A percentile compares a stretch with the other conserved stretches of the same genome.
Conservation (phyloP, 2,329 filamentous ascomycete species). For the Penicillium sp. region DNA sequence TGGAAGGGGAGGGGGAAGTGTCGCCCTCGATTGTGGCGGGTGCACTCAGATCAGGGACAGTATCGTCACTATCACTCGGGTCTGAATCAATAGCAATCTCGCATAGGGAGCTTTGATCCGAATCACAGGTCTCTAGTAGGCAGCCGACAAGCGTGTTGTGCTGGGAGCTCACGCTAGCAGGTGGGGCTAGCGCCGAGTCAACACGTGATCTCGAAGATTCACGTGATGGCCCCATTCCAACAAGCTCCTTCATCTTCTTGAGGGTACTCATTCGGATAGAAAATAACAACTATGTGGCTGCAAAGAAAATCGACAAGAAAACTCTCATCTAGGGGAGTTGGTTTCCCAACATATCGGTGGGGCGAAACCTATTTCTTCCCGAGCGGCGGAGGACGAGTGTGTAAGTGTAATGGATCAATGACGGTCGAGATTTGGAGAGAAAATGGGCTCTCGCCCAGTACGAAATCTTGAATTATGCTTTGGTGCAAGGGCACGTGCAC, state of each 20-base stretch:
- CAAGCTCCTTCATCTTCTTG: constrained; percentile 21
- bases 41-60: constrained; percentile 3
- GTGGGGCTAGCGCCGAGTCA: neutral
- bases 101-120: neutral
- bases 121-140: constrained; percentile 1
- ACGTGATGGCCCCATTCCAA: constrained; percentile 13
- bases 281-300: neutral
- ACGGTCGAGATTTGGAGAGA: constrained; percentile 5
- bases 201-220: constrained; percentile 2
- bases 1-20: constrained; percentile 32
- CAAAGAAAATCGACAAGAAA: neutral
- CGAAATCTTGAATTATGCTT: neutral
- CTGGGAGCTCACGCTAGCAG: constrained; percentile 7
- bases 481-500: neutral
- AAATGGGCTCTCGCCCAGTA: constrained; percentile 3
- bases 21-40: constrained; percentile 36
- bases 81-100: constrained; percentile 5
- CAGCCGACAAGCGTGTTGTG: constrained; percentile 6
- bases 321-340: neutral
- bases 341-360: constrained; percentile 9
- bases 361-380: constrained; percentile 12
- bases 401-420: constrained; percentile 14
- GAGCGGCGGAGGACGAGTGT: constrained; percentile 7
- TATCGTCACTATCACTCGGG: constrained; percentile 3
- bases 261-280: constrained; percentile 17